These are phyloP conservation scores for Cladophialophora psammophila DNA, from an alignment of 2,329 filamentous ascomycete genomes.

Conservation along the genomic window DNA sequence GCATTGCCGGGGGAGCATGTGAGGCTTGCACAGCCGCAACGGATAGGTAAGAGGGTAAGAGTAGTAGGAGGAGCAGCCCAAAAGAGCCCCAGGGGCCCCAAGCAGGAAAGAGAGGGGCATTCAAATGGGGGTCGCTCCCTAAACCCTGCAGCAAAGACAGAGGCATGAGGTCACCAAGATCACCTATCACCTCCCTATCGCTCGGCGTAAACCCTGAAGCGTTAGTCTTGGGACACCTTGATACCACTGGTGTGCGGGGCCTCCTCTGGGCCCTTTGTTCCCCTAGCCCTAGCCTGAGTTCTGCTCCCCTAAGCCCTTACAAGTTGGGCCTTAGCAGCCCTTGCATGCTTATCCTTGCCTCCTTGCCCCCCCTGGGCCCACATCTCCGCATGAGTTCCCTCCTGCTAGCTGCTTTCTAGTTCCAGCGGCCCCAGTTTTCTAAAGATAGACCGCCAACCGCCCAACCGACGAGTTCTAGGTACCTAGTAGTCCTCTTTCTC, in stretches of 20 bases:
- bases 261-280: slow-evolving; percentile 2
- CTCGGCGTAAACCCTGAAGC: slow-evolving; percentile 12
- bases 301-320: slow-evolving; percentile 15
- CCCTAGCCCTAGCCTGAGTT: slow-evolving; percentile 17
- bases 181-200: slow-evolving; percentile 24
- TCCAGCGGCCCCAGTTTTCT: slow-evolving; percentile 4
- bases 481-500: not conserved
- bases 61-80: not conserved
- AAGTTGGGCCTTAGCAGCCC: slow-evolving; percentile 3
- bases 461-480: slow-evolving; percentile 17
- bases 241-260: slow-evolving; percentile 19
- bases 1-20: slow-evolving; percentile 17
- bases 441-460: slow-evolving; percentile 23
- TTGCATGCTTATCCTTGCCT: slow-evolving; percentile 12
- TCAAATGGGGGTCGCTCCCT: slow-evolving; percentile 21
- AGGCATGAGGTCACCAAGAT: slow-evolving; percentile 26
- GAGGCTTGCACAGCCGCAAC: slow-evolving; percentile 34
- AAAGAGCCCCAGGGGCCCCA: not conserved
- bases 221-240: slow-evolving; percentile 19
- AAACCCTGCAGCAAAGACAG: slow-evolving; percentile 25
- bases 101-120: slow-evolving; percentile 22
- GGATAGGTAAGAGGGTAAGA: slow-evolving; percentile 2
- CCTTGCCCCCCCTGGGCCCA: slow-evolving; percentile 1
- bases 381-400: slow-evolving; percentile 4
- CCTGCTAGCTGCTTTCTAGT: not conserved